Evolutionary conservation across 202 grass and related monocot species (phyloP).

Genomic region (Schoenoplectus tabernaemontani): DNA sequence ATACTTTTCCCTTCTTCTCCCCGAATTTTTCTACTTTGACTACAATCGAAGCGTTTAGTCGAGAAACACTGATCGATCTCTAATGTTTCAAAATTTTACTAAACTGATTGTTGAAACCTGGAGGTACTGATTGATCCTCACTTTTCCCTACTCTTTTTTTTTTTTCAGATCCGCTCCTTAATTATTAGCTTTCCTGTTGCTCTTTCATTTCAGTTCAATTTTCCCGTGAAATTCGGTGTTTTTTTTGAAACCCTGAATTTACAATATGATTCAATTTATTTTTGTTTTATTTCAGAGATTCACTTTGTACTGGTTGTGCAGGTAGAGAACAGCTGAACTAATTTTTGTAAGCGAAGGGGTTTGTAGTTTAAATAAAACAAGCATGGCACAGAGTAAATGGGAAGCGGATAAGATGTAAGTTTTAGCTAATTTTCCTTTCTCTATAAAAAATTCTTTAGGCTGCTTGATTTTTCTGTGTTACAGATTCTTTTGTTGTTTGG

Average conservation of each 20-base stretch:
- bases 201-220: background rate
- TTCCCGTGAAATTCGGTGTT: background rate
- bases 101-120: background rate
- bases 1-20: background rate
- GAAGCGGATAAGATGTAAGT: slow-evolving; percentile 84
- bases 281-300: background rate
- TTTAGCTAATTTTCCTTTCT: background rate
- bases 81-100: background rate
- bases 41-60: background rate
- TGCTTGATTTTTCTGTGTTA: background rate
- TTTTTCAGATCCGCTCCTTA: slow-evolving; percentile 18
- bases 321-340: background rate
- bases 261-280: slow-evolving; percentile 1
- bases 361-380: background rate
- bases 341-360: background rate
- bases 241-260: background rate
- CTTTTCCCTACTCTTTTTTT: background rate
- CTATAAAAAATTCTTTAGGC: background rate
- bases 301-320: background rate
- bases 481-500: background rate
- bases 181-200: background rate
- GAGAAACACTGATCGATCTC: background rate
- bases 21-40: background rate
- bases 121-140: slow-evolving; percentile 15
- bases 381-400: slow-evolving; percentile 82